Evolutionary conservation across 2,329 filamentous ascomycete genomes (phyloP).

Genomic region (Ascochyta viciae-villosae): DNA sequence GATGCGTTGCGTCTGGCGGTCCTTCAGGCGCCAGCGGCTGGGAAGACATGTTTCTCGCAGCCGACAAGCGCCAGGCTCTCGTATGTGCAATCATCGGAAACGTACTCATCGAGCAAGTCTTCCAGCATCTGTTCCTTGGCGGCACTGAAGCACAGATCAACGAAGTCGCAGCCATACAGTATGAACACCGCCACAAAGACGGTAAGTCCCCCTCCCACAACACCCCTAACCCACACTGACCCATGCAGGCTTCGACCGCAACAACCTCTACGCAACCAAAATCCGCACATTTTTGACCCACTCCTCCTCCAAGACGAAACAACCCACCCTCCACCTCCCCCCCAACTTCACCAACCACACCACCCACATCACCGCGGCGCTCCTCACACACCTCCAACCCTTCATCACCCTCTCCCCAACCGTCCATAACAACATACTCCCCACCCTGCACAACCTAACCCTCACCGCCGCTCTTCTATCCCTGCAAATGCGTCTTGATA

Average conservation of each 20-base stretch:
- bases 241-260: constrained; percentile 30
- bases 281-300: constrained; percentile 13
- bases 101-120: constrained; percentile 40
- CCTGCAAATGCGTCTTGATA: constrained; percentile 35
- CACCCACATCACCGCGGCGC: constrained; percentile 19
- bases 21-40: constrained; percentile 32
- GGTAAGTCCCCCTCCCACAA: constrained; percentile 20
- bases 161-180: constrained; percentile 17
- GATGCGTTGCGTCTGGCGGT: constrained; percentile 34
- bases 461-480: constrained; percentile 29
- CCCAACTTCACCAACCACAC: constrained; percentile 33
- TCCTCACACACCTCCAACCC: constrained; percentile 33
- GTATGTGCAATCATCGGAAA: constrained; percentile 40
- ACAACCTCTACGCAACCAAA: constrained; percentile 14
- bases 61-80: constrained; percentile 28
- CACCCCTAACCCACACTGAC: not conserved
- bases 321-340: constrained; percentile 20
- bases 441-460: constrained; percentile 15
- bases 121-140: constrained; percentile 37
- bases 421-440: not conserved
- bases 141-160: constrained; percentile 12
- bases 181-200: constrained; percentile 22
- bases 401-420: constrained; percentile 19
- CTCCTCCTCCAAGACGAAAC: not conserved
- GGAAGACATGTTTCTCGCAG: constrained; percentile 32